Evolutionary conservation across 2,329 filamentous ascomycete species (phyloP).

Genomic region (Trichothecium sympodiale): DNA sequence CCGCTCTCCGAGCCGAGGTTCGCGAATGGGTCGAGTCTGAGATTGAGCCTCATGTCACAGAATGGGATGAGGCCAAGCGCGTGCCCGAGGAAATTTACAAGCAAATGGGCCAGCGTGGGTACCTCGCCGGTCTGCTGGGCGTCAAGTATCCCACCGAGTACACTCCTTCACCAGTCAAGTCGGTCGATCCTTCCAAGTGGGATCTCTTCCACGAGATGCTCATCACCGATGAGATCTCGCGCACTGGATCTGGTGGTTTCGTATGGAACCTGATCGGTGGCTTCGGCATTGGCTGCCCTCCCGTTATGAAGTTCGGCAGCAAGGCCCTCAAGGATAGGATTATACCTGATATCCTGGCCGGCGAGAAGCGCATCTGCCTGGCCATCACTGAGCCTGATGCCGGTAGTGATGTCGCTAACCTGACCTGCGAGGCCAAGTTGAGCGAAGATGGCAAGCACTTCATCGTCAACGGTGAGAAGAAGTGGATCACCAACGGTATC

Average conservation of each 20-base stretch:
- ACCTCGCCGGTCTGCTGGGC: slow-evolving; percentile 84
- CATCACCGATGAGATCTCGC: slow-evolving; percentile 86
- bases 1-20: slow-evolving; percentile 78
- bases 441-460: slow-evolving; percentile 95
- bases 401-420: slow-evolving; percentile 86
- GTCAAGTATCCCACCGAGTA: slow-evolving; percentile 71
- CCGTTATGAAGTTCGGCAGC: slow-evolving; percentile 83
- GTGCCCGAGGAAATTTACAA: slow-evolving; percentile 88
- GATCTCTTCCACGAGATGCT: slow-evolving; percentile 98
- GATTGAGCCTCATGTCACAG: slow-evolving; percentile 82
- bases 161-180: slow-evolving; percentile 57
- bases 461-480: slow-evolving; percentile 99
- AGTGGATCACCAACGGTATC: slow-evolving; percentile 98
- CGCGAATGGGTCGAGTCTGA: slow-evolving; percentile 84
- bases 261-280: slow-evolving; percentile 96
- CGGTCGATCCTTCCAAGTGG: slow-evolving; percentile 81
- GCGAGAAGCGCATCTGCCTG: slow-evolving; percentile 94
- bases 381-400: slow-evolving; percentile 97
- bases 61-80: slow-evolving; percentile 93
- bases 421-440: slow-evolving; percentile 92
- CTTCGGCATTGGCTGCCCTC: slow-evolving; percentile 91
- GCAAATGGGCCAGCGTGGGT: slow-evolving; percentile 86
- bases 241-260: slow-evolving; percentile 78
- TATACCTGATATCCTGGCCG: slow-evolving; percentile 74
- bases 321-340: slow-evolving; percentile 78